These are phyloP conservation scores for Claviceps sp. DNA, from an alignment of 2,329 filamentous ascomycete species.

Conservation along the genomic window DNA sequence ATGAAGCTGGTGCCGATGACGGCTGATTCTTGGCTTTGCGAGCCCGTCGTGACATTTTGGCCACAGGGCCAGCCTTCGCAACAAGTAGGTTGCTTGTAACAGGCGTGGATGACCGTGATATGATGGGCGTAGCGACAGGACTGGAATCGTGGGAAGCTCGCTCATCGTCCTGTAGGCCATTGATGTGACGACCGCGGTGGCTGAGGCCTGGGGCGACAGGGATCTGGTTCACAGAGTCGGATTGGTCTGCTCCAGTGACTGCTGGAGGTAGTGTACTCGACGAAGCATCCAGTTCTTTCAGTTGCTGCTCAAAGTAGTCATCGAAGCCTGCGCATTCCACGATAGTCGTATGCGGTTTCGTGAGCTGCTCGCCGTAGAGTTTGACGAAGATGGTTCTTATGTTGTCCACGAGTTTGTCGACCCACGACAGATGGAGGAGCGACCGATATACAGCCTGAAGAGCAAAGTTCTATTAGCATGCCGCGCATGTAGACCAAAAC, in stretches of 20 bases:
- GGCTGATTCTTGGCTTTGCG: conserved; percentile 50
- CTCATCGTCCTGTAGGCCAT: conserved; percentile 18
- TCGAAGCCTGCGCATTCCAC: conserved; percentile 74
- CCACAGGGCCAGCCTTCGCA: conserved; percentile 60
- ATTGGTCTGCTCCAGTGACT: conserved; percentile 15
- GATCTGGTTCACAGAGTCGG: conserved; percentile 8
- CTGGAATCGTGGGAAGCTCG: conserved; percentile 52
- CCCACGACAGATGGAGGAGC: conserved; percentile 87
- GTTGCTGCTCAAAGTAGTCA: conserved; percentile 86
- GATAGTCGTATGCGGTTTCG: conserved; percentile 62
- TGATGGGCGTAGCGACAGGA: conserved; percentile 56
- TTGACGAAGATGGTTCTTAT: conserved; percentile 85
- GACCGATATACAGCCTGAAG: conserved; percentile 87
- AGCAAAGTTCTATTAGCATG: neutral
- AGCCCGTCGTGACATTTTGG: conserved; percentile 68
- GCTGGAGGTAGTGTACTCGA: conserved; percentile 19
- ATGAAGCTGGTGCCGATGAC: conserved; percentile 53
- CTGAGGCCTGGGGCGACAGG: conserved; percentile 25
- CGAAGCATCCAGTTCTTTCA: conserved; percentile 62
- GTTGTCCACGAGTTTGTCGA: conserved; percentile 91
- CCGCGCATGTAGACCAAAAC: neutral
- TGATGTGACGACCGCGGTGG: conserved; percentile 24
- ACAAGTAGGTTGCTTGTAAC: conserved; percentile 49
- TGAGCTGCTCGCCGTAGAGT: conserved; percentile 78
- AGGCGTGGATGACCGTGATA: conserved; percentile 70